Evolutionary conservation across 192 early-diverging fungal species (phyloP), one percentile per base, ranked within the genome.

Genomic region (Chytriomyces sp.): DNA sequence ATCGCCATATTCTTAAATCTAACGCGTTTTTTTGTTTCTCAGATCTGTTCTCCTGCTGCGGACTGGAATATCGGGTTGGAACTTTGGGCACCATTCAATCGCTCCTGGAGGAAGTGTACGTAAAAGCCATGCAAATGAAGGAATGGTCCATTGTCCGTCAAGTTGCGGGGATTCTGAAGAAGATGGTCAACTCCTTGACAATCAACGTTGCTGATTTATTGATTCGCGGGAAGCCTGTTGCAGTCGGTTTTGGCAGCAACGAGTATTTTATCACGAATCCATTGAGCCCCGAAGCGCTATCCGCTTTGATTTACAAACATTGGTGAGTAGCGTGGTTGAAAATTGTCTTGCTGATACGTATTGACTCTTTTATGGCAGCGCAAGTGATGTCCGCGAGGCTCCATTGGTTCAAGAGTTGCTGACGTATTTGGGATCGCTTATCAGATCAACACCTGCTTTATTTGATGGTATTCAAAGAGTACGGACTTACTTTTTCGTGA

Each of bases 381-480:
- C 84, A 50, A 92, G 91, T 70, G 94, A 95, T 78, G 88, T 92
- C 0, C 91, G 94, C 53, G 94, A 96, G 70, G 93, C 90, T 0
- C 91, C 93, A 6, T 83, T 96, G 0, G 92, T 94, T 1, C 92
- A 94, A 67, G 94, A 96, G 84, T 85, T 96, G 24, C 82, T 96
- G 23, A 94, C 91, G 18, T 93, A 92, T 65, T 82, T 94, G 11
- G 93, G 93, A 5, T 90, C 88, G 5, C 85, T 96, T 50, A 91
- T 94, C 26, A 86, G 91, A 4, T 85, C 89, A 16, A 81, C 83
- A 8, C 90, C 92, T 0, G 70, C 68, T 4, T 83, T 94, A 78
- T 96, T 96, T 84, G 89, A 92, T 28, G 94, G 94, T 66, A 94
- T 96, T 72, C 87, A 94, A 82, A 81, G 92, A 49, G 84, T 96